Base-by-base conservation (phyloP, 257 asterid species). In the Penstemon eatonii region DNA sequence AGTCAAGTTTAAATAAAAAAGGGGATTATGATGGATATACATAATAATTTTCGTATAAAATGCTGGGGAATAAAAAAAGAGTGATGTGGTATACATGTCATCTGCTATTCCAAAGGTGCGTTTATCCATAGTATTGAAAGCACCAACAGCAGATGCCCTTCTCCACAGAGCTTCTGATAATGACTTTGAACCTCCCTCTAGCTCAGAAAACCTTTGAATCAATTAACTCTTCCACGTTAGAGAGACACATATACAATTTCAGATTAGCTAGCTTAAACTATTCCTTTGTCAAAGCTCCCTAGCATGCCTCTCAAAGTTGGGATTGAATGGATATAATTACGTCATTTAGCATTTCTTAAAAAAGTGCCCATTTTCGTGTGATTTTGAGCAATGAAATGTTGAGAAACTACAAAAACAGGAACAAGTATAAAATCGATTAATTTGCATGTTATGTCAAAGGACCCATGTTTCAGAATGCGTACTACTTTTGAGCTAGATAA, bases 31-130 rank as follows among this genome's bases (percentile, higher is more conserved):
- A 42, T 57, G 55, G 38, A n/a, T 53, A 50, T 56, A 56, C 42
- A 52, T 49, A 53, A 42, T 57, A 54, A 68, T 43, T 56, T 25
- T 8, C 7, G 38, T 15, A 54, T 47, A 33, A 47, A 4, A 11
- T 25, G 49, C 19, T 12, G 38, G 42, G 70, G 9, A 55, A 45
- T 39, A 70, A 40, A 63, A 33, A 6, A 44, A 41, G 50, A 53
- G 66, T 12, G 57, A 58, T 8, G 46, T 47, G 53, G 54, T 57
- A 51, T 80, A 89, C 98, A 92, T 90, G 86, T 92, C 98, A 85
- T 92, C 98, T 56, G 98, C 97, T 56, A 92, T 84, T 77, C 96
- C 98, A 75, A 87, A 92, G 59, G 86, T 86, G 65, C 95, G 82
- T 80, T 84, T 92, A 70, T 92, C 95, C 85, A 92, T 52, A 45